Conservation (phyloP, 2,329 filamentous ascomycete species). For the Pseudohalonectria lignicola region DNA sequence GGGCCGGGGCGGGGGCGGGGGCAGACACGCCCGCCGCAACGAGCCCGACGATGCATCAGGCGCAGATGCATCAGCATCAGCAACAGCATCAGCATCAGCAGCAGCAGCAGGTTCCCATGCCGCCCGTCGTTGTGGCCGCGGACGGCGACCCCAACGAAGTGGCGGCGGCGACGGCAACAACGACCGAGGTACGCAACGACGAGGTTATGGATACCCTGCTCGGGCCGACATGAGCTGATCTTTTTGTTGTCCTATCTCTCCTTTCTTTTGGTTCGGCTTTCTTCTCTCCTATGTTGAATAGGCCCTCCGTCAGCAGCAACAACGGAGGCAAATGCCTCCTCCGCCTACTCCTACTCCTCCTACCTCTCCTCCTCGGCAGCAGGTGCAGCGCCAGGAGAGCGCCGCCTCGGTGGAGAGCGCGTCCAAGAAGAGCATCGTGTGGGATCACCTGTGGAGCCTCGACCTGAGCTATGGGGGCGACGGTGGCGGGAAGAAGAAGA, state of each 20-base stretch:
- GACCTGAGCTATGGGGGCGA: slow-evolving; percentile 46
- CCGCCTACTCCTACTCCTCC: background rate
- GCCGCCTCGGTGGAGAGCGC: slow-evolving; percentile 22
- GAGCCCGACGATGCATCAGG: slow-evolving; percentile 26
- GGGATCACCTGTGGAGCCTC: slow-evolving; percentile 51
- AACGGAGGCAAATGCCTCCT: background rate
- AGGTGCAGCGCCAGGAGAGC: slow-evolving; percentile 27
- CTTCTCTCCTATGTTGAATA: background rate
- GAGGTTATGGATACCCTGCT: slow-evolving; percentile 35
- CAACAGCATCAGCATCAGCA: slow-evolving; percentile 10
- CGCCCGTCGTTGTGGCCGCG: slow-evolving; percentile 5
- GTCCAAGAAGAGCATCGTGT: slow-evolving; percentile 43
- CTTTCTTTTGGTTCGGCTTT: slow-evolving; percentile 1
- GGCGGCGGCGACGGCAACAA: slow-evolving; percentile 10
- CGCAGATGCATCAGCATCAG: slow-evolving; percentile 9
- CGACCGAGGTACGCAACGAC: slow-evolving; percentile 39
- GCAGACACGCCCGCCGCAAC: slow-evolving; percentile 18
- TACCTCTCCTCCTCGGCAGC: slow-evolving; percentile 1
- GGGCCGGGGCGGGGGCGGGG: background rate
- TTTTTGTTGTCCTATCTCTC: slow-evolving; percentile 13
- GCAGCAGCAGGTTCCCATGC: no score
- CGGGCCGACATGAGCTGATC: slow-evolving; percentile 24
- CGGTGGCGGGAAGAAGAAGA: slow-evolving; percentile 23
- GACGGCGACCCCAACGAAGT: no score
- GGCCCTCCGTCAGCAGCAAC: background rate